Conservation (phyloP, 495 filamentous ascomycete genomes). For the Aspergillus ostianus region DNA sequence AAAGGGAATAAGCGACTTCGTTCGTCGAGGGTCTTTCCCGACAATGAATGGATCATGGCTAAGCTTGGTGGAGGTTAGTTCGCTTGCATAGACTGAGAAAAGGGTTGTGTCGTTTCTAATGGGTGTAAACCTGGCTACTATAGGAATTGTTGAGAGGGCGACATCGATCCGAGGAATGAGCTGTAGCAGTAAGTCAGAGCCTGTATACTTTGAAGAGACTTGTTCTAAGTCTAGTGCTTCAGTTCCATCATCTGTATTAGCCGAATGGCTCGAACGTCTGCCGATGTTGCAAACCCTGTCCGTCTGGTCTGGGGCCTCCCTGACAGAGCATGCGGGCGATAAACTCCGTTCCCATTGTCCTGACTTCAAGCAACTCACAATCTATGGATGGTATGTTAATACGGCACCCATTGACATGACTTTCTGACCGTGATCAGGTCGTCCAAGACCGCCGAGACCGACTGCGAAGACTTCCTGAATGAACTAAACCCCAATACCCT, state of each 20-base stretch:
- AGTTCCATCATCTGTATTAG: slow-evolving; percentile 41
- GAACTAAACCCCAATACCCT: slow-evolving; percentile 57
- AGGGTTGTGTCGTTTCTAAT: background rate
- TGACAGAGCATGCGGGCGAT: slow-evolving; percentile 49
- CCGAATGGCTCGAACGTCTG: slow-evolving; percentile 44
- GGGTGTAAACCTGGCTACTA: background rate
- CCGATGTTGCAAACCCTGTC: slow-evolving; percentile 48
- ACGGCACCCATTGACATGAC: too few species aligned
- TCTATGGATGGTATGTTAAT: slow-evolving; percentile 48
- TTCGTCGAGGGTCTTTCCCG: slow-evolving; percentile 14
- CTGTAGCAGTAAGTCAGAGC: slow-evolving; percentile 39
- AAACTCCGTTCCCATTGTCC: slow-evolving; percentile 60
- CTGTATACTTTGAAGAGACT: slow-evolving; percentile 14
- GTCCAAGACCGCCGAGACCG: slow-evolving; percentile 42
- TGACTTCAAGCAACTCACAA: slow-evolving; percentile 57
- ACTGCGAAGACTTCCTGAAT: slow-evolving; percentile 58
- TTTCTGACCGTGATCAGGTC: slow-evolving; percentile 1
- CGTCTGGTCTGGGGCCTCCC: slow-evolving; percentile 56
- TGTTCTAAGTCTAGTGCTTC: slow-evolving; percentile 25
- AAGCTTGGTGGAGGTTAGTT: slow-evolving; percentile 24
- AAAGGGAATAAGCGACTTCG: slow-evolving; percentile 28
- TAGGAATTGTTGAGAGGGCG: slow-evolving; percentile 49
- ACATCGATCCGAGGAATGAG: slow-evolving; percentile 52
- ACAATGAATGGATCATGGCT: slow-evolving; percentile 17
- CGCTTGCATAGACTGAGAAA: background rate